phyloP scores from a whole-genome alignment of 2,329 filamentous ascomycete species.

The Grosmannia clavigera region DNA sequence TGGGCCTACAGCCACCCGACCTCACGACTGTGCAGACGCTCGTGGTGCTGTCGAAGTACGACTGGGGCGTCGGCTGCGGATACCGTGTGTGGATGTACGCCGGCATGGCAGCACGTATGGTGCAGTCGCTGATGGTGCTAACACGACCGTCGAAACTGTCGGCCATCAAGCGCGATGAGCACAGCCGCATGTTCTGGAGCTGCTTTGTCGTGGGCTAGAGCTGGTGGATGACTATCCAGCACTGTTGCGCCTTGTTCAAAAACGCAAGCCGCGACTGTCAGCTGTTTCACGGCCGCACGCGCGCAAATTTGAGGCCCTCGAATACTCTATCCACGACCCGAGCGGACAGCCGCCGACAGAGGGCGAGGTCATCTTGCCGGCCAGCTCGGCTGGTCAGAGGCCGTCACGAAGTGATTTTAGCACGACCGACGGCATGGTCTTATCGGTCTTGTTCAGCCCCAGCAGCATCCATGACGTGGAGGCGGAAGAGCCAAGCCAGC shows the following conservation, averaged over 20 bases:
- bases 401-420: background rate
- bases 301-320: constrained; percentile 7
- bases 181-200: constrained; percentile 30
- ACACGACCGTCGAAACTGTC: constrained; percentile 13
- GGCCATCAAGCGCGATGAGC: constrained; percentile 16
- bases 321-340: constrained; percentile 9
- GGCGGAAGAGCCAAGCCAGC: background rate
- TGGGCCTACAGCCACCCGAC: background rate
- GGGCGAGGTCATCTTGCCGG: background rate
- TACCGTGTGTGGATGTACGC: constrained; percentile 31
- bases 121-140: constrained; percentile 22
- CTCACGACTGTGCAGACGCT: constrained; percentile 4
- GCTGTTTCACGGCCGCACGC: constrained; percentile 3
- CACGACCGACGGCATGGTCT: background rate
- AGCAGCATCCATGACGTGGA: background rate
- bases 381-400: background rate
- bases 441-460: background rate
- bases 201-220: constrained; percentile 26
- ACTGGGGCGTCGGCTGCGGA: constrained; percentile 29
- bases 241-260: constrained; percentile 1
- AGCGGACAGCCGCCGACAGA: background rate
- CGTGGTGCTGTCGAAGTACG: constrained; percentile 12
- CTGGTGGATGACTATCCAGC: constrained; percentile 10
- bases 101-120: constrained; percentile 26
- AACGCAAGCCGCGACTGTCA: background rate